Evolutionary conservation across 345 rosid species (phyloP).

Genomic region (Zanthoxylum bungeanum): DNA sequence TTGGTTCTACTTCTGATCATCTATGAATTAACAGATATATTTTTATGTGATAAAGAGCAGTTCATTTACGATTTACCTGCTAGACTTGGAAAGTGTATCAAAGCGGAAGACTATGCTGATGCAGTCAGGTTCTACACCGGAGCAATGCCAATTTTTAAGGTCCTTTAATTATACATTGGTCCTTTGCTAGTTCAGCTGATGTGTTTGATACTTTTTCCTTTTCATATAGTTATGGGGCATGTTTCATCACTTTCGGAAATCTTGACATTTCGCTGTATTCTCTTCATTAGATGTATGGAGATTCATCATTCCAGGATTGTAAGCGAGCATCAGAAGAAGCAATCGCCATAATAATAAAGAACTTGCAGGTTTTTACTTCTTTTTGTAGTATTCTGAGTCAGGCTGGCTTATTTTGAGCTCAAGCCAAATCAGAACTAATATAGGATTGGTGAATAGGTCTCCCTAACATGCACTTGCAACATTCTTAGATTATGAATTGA

Average conservation of each 20-base stretch:
- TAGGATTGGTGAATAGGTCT: background rate
- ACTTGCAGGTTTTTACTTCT: constrained; percentile 61
- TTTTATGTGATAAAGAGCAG: constrained; percentile 67
- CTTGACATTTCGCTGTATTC: constrained; percentile 15
- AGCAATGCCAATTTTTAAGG: constrained; percentile 99
- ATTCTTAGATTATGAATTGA: background rate
- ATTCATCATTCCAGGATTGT: constrained; percentile 95
- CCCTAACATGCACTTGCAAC: background rate
- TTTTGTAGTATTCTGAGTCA: constrained; percentile 6
- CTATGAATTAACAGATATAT: constrained; percentile 34
- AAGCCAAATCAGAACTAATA: background rate
- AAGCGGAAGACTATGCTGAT: constrained; percentile 90
- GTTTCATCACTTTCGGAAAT: constrained; percentile 1
- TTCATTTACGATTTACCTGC: constrained; percentile 98
- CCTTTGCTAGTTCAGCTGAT: background rate
- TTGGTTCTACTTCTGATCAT: constrained; percentile 3
- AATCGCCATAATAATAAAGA: constrained; percentile 58
- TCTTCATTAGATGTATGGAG: constrained; percentile 76
- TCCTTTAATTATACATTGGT: constrained; percentile 4
- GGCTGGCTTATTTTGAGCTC: background rate
- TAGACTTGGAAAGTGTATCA: constrained; percentile 88
- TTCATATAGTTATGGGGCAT: background rate
- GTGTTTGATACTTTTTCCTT: background rate
- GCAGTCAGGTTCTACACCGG: constrained; percentile 95
- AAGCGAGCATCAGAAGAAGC: constrained; percentile 97